These are phyloP conservation scores for Vanderwaltozyma verrucispora DNA, from an alignment of 805 yeast genomes.

Conservation along the genomic window DNA sequence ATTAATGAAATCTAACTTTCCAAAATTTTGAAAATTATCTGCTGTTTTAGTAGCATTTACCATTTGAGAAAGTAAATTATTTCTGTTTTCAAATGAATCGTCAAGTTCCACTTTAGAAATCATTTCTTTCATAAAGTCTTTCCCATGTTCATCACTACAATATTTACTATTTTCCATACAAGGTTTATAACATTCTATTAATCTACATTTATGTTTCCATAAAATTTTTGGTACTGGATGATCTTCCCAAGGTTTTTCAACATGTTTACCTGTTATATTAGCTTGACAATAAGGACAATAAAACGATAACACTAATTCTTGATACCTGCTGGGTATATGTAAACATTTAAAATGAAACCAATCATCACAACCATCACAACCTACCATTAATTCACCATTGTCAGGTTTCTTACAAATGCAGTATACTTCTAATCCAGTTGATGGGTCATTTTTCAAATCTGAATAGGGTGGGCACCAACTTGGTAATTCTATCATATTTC, in stretches of 20 bases:
- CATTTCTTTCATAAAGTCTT: conserved; percentile 11
- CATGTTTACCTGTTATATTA: conserved; percentile 29
- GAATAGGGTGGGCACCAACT: conserved; percentile 26
- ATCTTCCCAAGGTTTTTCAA: neutral
- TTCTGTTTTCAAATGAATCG: conserved; percentile 1
- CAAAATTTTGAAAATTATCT: conserved; percentile 13
- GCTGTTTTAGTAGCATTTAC: conserved; percentile 4
- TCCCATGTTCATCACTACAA: conserved; percentile 67
- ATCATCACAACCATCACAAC: conserved; percentile 89
- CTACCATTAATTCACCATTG: conserved; percentile 78
- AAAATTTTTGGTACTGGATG: conserved; percentile 36
- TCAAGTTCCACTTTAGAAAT: conserved; percentile 2
- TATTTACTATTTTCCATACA: conserved; percentile 45
- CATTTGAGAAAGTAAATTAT: conserved; percentile 9
- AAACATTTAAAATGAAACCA: conserved; percentile 88
- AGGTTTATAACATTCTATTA: conserved; percentile 38
- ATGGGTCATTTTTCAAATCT: conserved; percentile 12
- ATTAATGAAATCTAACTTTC: conserved; percentile 12
- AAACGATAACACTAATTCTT: conserved; percentile 49
- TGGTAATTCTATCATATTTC: conserved; percentile 12
- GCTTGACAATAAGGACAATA: conserved; percentile 65
- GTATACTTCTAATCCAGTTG: conserved; percentile 47
- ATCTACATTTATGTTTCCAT: conserved; percentile 73
- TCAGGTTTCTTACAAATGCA: conserved; percentile 77
- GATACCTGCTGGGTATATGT: conserved; percentile 40